phyloP scores from a whole-genome alignment of 805 yeast genomes.

The Candida tallmaniae region DNA sequence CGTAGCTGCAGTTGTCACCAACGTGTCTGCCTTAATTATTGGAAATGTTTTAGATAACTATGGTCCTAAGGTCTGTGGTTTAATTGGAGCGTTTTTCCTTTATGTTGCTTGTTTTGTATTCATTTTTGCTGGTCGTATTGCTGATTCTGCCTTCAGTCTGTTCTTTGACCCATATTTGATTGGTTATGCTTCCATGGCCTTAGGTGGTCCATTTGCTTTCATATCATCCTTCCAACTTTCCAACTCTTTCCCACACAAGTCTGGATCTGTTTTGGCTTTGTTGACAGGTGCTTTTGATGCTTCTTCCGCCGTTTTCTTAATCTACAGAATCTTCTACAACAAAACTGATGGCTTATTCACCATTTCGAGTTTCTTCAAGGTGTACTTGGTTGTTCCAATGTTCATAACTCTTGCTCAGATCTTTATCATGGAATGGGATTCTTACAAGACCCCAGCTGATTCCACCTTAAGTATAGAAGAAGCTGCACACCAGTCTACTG shows the following conservation, averaged over 20 bases:
- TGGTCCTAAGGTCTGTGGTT: constrained; percentile 53
- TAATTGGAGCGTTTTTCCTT: constrained; percentile 46
- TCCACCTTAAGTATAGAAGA: constrained; percentile 23
- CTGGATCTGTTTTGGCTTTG: constrained; percentile 50
- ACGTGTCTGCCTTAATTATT: constrained; percentile 48
- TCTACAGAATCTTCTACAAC: constrained; percentile 41
- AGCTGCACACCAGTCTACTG: constrained; percentile 12
- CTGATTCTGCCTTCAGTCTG: constrained; percentile 10
- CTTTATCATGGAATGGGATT: constrained; percentile 45
- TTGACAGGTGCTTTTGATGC: constrained; percentile 59
- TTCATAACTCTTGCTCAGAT: constrained; percentile 46
- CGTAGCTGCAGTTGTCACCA: constrained; percentile 52
- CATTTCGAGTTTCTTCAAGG: constrained; percentile 40
- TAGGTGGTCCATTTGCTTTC: constrained; percentile 56
- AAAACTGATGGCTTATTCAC: constrained; percentile 30
- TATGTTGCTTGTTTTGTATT: constrained; percentile 44
- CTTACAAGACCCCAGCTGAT: constrained; percentile 40
- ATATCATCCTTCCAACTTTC: constrained; percentile 56
- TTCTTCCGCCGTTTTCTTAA: constrained; percentile 49
- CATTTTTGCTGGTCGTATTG: constrained; percentile 32
- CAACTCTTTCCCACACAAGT: constrained; percentile 49
- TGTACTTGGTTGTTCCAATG: constrained; percentile 45
- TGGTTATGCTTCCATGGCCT: constrained; percentile 50
- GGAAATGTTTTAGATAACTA: constrained; percentile 46
- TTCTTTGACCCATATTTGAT: constrained; percentile 47